Evolutionary conservation across 2,329 filamentous ascomycete genomes (phyloP).

Genomic region (Tolypocladium paradoxum): DNA sequence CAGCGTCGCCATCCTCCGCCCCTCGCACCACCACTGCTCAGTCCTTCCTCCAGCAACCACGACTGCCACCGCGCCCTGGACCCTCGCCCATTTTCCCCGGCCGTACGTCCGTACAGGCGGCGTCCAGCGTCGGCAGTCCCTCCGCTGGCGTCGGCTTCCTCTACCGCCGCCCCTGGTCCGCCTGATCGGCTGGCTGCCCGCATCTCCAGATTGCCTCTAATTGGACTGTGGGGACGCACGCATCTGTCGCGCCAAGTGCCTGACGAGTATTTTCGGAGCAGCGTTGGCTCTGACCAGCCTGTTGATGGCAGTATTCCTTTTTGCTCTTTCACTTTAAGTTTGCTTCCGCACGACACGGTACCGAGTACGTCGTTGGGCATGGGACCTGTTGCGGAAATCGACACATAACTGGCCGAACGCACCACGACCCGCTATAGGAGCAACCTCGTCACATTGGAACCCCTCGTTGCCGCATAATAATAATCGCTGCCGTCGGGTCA

Average conservation of each 20-base stretch:
- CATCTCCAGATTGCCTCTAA: slow-evolving; percentile 12
- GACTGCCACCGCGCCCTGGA: no score
- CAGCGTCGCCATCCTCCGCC: neutral
- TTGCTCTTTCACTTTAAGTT: neutral
- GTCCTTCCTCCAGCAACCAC: neutral
- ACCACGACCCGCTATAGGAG: slow-evolving; percentile 3
- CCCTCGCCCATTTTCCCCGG: neutral
- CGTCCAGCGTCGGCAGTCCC: neutral
- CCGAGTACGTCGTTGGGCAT: no score
- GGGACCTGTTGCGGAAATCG: neutral
- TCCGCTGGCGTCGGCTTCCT: neutral
- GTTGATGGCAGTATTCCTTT: neutral
- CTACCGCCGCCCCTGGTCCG: slow-evolving; percentile 4
- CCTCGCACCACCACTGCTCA: neutral
- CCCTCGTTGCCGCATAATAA: neutral
- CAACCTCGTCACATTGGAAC: neutral
- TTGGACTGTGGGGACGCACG: slow-evolving; percentile 9
- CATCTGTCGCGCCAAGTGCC: neutral
- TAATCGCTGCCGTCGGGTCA: neutral
- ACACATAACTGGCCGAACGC: neutral
- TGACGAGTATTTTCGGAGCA: slow-evolving; percentile 1
- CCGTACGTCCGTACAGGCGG: neutral
- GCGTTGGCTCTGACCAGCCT: neutral
- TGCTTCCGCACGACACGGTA: neutral
- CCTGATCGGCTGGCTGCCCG: slow-evolving; percentile 13